Evolutionary conservation across 2,329 filamentous ascomycete species (phyloP), one percentile per base, ranked within the genome.

Genomic region (Fusarium pininemorale): DNA sequence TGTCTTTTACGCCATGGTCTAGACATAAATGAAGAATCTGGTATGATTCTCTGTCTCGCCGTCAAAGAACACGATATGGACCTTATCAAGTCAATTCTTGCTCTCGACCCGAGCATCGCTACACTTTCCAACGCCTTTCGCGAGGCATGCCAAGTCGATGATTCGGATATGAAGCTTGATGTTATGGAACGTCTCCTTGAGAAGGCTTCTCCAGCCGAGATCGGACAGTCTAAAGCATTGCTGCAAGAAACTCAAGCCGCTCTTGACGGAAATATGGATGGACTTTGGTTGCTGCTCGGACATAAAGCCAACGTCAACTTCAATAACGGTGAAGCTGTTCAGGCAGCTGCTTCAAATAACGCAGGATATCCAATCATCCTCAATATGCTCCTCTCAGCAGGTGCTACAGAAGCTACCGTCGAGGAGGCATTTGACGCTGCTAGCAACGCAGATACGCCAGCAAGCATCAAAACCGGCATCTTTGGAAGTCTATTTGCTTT

Each of bases 251-350:
- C 61, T 1, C n/a, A 61, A 28, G 14, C 14, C 1, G 66, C 69
- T 4, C 24, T 71, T 8, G 20, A 42, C 1, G 69, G 69, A 7
- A 24, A 53, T 8, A 28, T 57, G n/a, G 26, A 26, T 13, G 61
- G 66, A 3, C 42, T 71, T 10, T 55, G 47, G 24, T 15, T 71
- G 5, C 30, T 71, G 0, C 55, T 71, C 7, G 39, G 12, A 4
- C 66, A 71, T 15, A 66, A 70, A 14, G 67, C 69, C 3, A 37
- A 41, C 11, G 69, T 71, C 15, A 70, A 71, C 44, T 50, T 57
- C 11, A 54, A 71, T 10, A 48, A 38, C 5, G 69, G 69, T 5
- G 50, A 54, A 1, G 66, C 56, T 5, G 18, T 71, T 5, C 53
- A 66, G 14, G 55, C 35, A n/a, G 67, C 69, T 15, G 68, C 66